A percentile compares a stretch with the other conserved stretches of the same genome.
Conservation (phyloP, 2,329 filamentous ascomycete genomes). For the Paraconiothyrium brasiliense region DNA sequence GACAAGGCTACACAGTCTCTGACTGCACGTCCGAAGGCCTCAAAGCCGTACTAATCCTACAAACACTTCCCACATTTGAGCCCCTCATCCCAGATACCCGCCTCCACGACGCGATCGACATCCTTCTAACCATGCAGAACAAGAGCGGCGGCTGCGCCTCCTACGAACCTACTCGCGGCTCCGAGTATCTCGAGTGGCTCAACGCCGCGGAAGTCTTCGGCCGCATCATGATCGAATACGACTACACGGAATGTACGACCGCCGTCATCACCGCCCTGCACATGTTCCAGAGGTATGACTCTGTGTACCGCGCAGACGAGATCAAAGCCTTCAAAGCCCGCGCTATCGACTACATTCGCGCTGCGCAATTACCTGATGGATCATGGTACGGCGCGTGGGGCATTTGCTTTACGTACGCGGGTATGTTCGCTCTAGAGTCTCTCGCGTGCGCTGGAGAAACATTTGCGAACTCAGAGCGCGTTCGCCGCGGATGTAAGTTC, state of each 20-base stretch:
- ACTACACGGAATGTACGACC: slow-evolving; percentile 97
- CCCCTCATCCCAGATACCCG: slow-evolving; percentile 77
- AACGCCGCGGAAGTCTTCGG: slow-evolving; percentile 98
- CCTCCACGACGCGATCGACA: slow-evolving; percentile 88
- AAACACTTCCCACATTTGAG: slow-evolving; percentile 77
- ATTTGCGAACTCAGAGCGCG: slow-evolving; percentile 75
- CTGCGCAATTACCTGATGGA: slow-evolving; percentile 80
- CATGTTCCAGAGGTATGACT: slow-evolving; percentile 82
- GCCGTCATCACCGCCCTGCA: slow-evolving; percentile 89
- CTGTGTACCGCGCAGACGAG: slow-evolving; percentile 78
- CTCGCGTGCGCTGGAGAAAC: slow-evolving; percentile 83
- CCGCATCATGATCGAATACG: slow-evolving; percentile 97
- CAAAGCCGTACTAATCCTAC: slow-evolving; percentile 85
- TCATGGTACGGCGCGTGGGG: slow-evolving; percentile 98
- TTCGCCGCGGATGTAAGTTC: slow-evolving; percentile 83
- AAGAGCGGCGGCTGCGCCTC: slow-evolving; percentile 84
- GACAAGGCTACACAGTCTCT: slow-evolving; percentile 93
- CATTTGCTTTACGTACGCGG: slow-evolving; percentile 97
- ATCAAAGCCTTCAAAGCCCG: slow-evolving; percentile 76
- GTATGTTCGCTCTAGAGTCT: slow-evolving; percentile 94
- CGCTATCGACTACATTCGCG: slow-evolving; percentile 84
- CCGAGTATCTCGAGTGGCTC: slow-evolving; percentile 80
- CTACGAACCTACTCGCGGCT: slow-evolving; percentile 85
- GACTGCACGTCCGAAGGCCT: slow-evolving; percentile 94
- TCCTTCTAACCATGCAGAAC: slow-evolving; percentile 91